Conservation (phyloP, 2,329 filamentous ascomycete genomes). For the Parafenestella ontariensis region DNA sequence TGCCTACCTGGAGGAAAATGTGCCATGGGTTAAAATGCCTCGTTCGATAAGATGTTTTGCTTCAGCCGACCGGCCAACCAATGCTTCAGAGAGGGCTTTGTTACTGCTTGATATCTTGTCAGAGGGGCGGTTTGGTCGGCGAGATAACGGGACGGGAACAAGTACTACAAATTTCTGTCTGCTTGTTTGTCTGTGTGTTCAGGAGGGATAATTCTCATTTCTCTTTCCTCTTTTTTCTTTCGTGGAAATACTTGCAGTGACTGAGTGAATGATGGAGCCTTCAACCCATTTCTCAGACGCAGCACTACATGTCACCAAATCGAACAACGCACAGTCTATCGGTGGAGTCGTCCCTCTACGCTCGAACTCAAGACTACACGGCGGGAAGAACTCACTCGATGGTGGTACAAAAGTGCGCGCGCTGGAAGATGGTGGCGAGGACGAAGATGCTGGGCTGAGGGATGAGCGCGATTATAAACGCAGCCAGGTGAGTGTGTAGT, state of each 20-base stretch:
- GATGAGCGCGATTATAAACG: constrained; percentile 41
- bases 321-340: constrained; percentile 11
- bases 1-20: constrained; percentile 15
- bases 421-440: constrained; percentile 34
- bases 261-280: constrained; percentile 36
- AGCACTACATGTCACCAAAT: constrained; percentile 11
- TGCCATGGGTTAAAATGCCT: constrained; percentile 6
- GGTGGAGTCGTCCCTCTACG: constrained; percentile 38
- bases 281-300: constrained; percentile 31
- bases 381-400: constrained; percentile 60
- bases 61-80: constrained; percentile 29
- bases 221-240: too few relatives aligned
- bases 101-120: constrained; percentile 32
- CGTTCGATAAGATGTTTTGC: constrained; percentile 26
- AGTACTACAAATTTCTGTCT: too few relatives aligned
- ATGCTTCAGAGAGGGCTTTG: constrained; percentile 16
- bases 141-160: constrained; percentile 22
- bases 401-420: constrained; percentile 68
- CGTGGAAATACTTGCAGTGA: too few relatives aligned
- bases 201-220: too few relatives aligned
- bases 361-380: constrained; percentile 23
- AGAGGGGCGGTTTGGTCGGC: constrained; percentile 5
- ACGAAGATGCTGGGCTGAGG: constrained; percentile 43
- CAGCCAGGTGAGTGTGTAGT: constrained; percentile 36
- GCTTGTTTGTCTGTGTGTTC: too few relatives aligned